Evolutionary conservation across 129 eudicot species (phyloP).

Genomic region (Chrysanthemum lavandulifolium): DNA sequence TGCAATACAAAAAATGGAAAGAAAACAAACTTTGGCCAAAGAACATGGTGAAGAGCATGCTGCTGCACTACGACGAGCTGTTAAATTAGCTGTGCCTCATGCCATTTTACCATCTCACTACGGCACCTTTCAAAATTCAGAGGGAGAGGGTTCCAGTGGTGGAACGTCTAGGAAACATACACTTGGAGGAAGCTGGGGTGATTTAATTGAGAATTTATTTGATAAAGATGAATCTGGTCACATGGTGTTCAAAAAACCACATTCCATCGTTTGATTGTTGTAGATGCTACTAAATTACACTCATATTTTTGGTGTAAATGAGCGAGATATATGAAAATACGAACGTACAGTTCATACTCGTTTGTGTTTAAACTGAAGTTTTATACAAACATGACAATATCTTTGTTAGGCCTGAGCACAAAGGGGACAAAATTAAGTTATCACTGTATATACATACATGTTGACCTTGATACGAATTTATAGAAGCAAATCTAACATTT

Average conservation of each 20-base stretch:
- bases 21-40: conserved; percentile 60
- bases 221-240: conserved; percentile 68
- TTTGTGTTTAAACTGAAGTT: too few relatives aligned
- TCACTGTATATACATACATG: too few relatives aligned
- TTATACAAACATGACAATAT: too few relatives aligned
- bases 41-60: conserved; percentile 71
- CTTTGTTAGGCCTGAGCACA: too few relatives aligned
- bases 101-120: conserved; percentile 68
- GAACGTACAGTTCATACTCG: conserved; percentile 1
- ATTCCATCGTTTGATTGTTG: conserved; percentile 25
- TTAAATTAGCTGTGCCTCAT: conserved; percentile 62
- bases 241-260: conserved; percentile 46
- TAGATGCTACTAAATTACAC: background rate
- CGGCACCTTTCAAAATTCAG: conserved; percentile 71
- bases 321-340: background rate
- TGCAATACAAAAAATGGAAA: conserved; percentile 74
- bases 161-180: conserved; percentile 35
- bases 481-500: too few relatives aligned
- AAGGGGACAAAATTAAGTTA: too few relatives aligned
- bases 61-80: conserved; percentile 83
- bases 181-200: conserved; percentile 66
- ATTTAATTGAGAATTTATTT: conserved; percentile 58
- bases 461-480: too few relatives aligned
- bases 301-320: conserved; percentile 7
- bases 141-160: conserved; percentile 27